Evolutionary conservation across 257 asterid genomes (phyloP).

Genomic region (Ballota nigra): DNA sequence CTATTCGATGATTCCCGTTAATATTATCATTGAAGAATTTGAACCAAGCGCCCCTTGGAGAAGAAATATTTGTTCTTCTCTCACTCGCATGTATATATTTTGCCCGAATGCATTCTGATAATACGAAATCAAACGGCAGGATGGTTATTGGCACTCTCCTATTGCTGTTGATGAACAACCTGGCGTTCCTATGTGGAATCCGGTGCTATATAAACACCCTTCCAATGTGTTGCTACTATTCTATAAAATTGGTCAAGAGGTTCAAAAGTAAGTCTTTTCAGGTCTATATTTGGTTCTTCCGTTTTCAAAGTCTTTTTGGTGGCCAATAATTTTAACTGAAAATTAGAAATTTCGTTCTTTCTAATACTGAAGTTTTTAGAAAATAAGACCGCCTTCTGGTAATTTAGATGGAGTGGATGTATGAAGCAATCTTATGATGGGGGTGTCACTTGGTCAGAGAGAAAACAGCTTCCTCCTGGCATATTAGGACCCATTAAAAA

Average conservation of each 20-base stretch:
- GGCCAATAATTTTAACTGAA: too few species aligned
- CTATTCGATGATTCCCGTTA: too few species aligned
- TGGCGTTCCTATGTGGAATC: constrained; percentile 92
- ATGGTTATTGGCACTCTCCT: constrained; percentile 76
- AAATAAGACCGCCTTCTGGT: not conserved
- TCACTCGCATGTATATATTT: not conserved
- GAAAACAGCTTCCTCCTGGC: constrained; percentile 96
- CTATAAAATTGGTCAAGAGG: constrained; percentile 82
- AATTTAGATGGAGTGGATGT: constrained; percentile 87
- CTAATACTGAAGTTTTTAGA: not conserved
- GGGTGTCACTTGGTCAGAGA: constrained; percentile 77
- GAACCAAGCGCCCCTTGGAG: too few species aligned
- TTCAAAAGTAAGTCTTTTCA: constrained; percentile 71
- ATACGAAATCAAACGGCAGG: constrained; percentile 39
- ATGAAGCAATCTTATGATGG: constrained; percentile 83
- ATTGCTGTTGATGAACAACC: constrained; percentile 71
- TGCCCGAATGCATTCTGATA: not conserved
- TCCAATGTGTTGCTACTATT: constrained; percentile 69
- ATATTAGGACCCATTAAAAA: constrained; percentile 92
- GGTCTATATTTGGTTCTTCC: not conserved
- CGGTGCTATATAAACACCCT: constrained; percentile 72
- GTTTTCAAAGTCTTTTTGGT: not conserved
- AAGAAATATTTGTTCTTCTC: not conserved
- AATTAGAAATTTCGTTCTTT: not conserved
- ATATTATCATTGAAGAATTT: too few species aligned